Evolutionary conservation across 139 green algal genomes (phyloP), one percentile per base, ranked within the genome.

Genomic region (Penium margaritaceum): DNA sequence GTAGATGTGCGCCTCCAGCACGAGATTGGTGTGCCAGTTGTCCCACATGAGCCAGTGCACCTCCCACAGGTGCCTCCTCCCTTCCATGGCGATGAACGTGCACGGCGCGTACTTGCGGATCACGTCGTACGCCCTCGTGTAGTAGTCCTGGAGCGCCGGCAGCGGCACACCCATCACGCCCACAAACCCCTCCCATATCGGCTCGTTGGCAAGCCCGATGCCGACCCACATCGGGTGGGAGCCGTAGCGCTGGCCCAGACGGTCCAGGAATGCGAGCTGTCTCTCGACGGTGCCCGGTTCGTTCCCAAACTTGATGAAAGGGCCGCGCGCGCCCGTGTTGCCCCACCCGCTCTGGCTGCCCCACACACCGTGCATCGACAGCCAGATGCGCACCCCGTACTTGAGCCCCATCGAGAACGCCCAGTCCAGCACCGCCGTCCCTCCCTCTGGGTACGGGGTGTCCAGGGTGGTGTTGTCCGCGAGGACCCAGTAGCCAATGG

Each of bases 191-290:
- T 5, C 24, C 7, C 24, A 29, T 15, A 71, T 30, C 29, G 63
- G 63, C 43, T 71, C 63, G 63, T 71, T 71, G n/a, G 63, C 24
- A n/a, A 71, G 43, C 43, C 63, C 63, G 24, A 71, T 36, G 7
- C 63, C 63, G 27, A 71, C 30, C 24, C 29, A 71, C 24, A 35
- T 57, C 39, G 63, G 63, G 43, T 71, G n/a, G 9, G 63, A 9
- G 6, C 27, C 63, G 63, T 71, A 71, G 24, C 51, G 51, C 51
- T 21, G 51, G 24, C 15, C 51, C 51, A 60, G 51, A n/a, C 51
- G 30, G 24, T 24, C 24, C 1, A 60, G 29, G 51, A 24, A n/a
- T 0, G 12, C 14, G 1, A 60, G 51, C 17, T n/a, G 29, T 24
- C 30, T 60, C 5, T 5, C 51, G 24, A 60, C 51, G n/a, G 29